Base-by-base conservation (phyloP, 108 stramenopile genomes). In the Nitzschia inconspicua region DNA sequence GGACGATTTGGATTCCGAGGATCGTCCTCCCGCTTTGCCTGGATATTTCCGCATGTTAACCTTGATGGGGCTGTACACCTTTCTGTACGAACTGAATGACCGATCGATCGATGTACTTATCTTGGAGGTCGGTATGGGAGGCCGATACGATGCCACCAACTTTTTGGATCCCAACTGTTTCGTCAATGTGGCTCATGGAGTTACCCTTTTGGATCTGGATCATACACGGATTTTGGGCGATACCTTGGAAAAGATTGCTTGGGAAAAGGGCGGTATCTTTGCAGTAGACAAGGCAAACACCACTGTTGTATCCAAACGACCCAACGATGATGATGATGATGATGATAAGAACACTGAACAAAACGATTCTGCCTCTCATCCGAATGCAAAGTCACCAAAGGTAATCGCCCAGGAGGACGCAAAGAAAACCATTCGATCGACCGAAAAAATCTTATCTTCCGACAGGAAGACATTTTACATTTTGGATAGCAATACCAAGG, bases 221-320 rank as follows among this genome's bases (percentile, higher is more conserved):
- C 96, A 97, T 76, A 84, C 78, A 6, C 77, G 94, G 14, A 67
- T 96, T 19, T 75, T 98, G 26, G 97, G 97, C 1, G 64, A 73
- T 25, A 90, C 89, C 4, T 62, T 98, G 52, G 78, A 81, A 56
- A 58, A 78, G 32, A 98, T 98, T 57, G 97, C 97, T 2, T 91
- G 93, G 94, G 94, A 98, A 62, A 97, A 97, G 66, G 94, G 86
- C 3, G 96, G 96, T 14, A 94, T 97, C 37, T 85, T 91, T 66
- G 62, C 80, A 27, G 26, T 51, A 0, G 64, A 88, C 53, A 87
- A 87, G 53, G 40, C 39, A 36, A 37, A 42, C 35, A 47, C 47
- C 2, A 28, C 23, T 20, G 56, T 49, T 22, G 32, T 60, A 3
- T 57, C 69, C 3, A 40, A 57, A 47, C 57, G 26, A 25, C 57